Base-by-base conservation (phyloP, 148 eudicot species). In the Drosera capensis region DNA sequence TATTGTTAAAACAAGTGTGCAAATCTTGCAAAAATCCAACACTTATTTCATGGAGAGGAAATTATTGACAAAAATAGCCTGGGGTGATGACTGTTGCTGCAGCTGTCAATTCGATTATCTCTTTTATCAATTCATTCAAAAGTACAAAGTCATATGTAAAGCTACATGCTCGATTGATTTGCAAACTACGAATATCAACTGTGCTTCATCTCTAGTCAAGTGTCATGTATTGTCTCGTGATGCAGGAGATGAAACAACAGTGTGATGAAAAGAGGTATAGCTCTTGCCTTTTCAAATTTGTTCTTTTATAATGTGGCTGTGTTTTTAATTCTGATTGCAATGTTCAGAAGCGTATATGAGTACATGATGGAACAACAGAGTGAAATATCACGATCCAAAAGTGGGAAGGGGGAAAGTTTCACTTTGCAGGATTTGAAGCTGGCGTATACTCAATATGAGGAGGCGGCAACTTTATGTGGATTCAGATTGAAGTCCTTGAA, bases 211-310 rank as follows among this genome's bases (percentile, higher is more conserved):
- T n/a, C n/a, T n/a, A n/a, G n/a, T n/a, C n/a, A n/a, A n/a, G n/a
- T n/a, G n/a, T n/a, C n/a, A n/a, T n/a, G n/a, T n/a, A n/a, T n/a
- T n/a, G n/a, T n/a, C n/a, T n/a, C n/a, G n/a, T 28, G 31, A 28
- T 51, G 42, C 72, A 78, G 92, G 93, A 84, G 69, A 90, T 90
- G 97, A 86, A 86, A 59, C 67, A 65, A 53, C 84, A 71, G 45
- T 86, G 96, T 51, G 94, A 86, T 63, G 96, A 82, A 51, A 86
- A 86, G 63, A 86, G 96, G 96, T 84, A 70, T 25, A 49, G 22
- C 7, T 28, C 5, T 28, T 5, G 11, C 0, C 11, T 6, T 28
- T 28, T 6, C 7, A 5, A 5, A 28, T 28, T 6, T 28, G 31
- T 28, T 28, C 31, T 28, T 6, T 28, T 28, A 5, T 28, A 11